A percentile compares a stretch with the other conserved stretches of the same genome.
Conservation (phyloP, 2,329 filamentous ascomycete genomes). For the Elsinoe australis region DNA sequence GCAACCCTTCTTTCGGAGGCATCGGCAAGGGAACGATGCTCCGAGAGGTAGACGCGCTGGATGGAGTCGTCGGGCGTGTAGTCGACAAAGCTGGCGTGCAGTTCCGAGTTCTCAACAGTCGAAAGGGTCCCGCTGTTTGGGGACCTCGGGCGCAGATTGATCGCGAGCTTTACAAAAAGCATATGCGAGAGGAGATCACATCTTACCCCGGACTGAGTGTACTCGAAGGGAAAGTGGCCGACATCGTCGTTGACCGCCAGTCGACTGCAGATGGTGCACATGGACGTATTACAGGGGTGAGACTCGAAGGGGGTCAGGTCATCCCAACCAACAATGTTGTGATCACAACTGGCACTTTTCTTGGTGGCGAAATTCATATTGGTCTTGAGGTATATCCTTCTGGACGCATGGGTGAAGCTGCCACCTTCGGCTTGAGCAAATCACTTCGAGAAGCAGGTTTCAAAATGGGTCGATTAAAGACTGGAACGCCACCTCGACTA, state of each 20-base stretch:
- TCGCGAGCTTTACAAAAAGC: slow-evolving; percentile 73
- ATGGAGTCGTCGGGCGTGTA: slow-evolving; percentile 78
- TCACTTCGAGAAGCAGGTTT: slow-evolving; percentile 85
- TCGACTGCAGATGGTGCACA: slow-evolving; percentile 43
- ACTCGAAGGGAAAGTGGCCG: slow-evolving; percentile 79
- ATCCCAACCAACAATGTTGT: slow-evolving; percentile 74
- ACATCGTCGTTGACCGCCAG: slow-evolving; percentile 67
- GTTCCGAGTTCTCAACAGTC: slow-evolving; percentile 79
- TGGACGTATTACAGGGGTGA: slow-evolving; percentile 73
- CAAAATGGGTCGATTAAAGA: slow-evolving; percentile 82
- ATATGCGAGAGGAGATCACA: slow-evolving; percentile 83
- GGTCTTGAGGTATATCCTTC: slow-evolving; percentile 73
- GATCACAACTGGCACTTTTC: slow-evolving; percentile 92
- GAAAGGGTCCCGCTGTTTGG: slow-evolving; percentile 94
- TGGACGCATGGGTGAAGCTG: slow-evolving; percentile 86
- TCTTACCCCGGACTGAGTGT: slow-evolving; percentile 72
- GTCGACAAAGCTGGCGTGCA: slow-evolving; percentile 94
- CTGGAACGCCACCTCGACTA: slow-evolving; percentile 84
- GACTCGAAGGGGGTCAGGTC: slow-evolving; percentile 78
- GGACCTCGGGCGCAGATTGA: slow-evolving; percentile 95
- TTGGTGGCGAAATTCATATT: slow-evolving; percentile 94
- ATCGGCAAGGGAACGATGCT: slow-evolving; percentile 97
- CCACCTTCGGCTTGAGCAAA: slow-evolving; percentile 86
- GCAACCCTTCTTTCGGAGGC: slow-evolving; percentile 95
- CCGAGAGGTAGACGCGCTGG: slow-evolving; percentile 87